Percentiles rank a stretch among this genome's conserved stretches.
These are phyloP conservation scores for Cladosporium sp. DNA, from an alignment of 2,329 filamentous ascomycete genomes.

Conservation along the genomic window DNA sequence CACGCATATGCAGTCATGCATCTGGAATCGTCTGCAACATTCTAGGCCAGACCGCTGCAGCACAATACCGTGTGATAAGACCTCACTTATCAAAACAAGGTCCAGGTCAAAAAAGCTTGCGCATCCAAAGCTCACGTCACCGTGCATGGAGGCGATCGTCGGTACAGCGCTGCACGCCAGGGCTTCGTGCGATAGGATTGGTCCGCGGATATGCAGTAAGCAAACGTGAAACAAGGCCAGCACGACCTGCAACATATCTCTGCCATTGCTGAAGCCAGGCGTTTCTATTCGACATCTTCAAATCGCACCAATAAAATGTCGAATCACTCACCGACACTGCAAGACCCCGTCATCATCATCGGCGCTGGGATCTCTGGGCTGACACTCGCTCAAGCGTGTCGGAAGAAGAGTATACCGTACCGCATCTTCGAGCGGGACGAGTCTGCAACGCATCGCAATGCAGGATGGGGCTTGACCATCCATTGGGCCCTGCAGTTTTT, in stretches of 20 bases:
- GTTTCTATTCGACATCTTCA: background rate
- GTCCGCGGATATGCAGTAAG: background rate
- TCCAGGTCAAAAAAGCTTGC: too few relatives aligned
- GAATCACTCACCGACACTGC: background rate
- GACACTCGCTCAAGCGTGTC: conserved; percentile 18
- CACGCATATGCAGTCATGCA: background rate
- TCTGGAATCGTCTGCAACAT: background rate
- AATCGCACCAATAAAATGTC: conserved; percentile 5
- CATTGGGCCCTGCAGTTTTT: conserved; percentile 58
- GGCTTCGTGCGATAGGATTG: conserved; percentile 3
- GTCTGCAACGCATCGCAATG: conserved; percentile 11
- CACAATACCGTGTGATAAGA: too few relatives aligned
- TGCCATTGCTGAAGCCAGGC: background rate
- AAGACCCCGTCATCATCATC: conserved; percentile 17
- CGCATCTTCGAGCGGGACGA: conserved; percentile 21
- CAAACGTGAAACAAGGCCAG: conserved; percentile 6
- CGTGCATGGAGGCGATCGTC: conserved; percentile 1
- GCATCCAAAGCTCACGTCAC: conserved; percentile 2
- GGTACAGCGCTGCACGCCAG: background rate
- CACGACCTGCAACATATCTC: background rate
- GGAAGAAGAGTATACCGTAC: conserved; percentile 16
- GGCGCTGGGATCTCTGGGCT: conserved; percentile 20
- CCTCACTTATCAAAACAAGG: too few relatives aligned
- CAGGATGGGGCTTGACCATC: conserved; percentile 57
- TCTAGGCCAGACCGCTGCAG: background rate